phyloP scores from a whole-genome alignment of 2,329 filamentous ascomycete species.

The Aspergillus felis region DNA sequence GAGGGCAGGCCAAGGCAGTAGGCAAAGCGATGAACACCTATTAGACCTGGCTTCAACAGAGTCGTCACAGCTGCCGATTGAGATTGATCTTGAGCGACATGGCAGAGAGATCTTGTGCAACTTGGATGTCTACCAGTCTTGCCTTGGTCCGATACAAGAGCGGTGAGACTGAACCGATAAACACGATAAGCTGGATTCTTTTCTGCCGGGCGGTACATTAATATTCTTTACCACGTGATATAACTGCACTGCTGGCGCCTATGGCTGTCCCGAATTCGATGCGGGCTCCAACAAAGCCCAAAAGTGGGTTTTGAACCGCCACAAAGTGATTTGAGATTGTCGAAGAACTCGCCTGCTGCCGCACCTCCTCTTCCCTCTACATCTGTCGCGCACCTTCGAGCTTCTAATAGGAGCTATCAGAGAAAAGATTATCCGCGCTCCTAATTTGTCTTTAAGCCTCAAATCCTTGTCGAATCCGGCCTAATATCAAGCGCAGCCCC shows the following conservation, averaged over 20 bases:
- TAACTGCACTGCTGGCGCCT: slow-evolving; percentile 1
- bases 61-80: neutral
- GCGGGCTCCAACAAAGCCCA: slow-evolving; percentile 12
- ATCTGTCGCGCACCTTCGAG: slow-evolving; percentile 10
- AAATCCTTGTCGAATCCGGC: slow-evolving; percentile 5
- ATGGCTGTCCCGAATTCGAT: slow-evolving; percentile 10
- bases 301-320: slow-evolving; percentile 40
- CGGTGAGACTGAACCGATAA: neutral
- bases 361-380: slow-evolving; percentile 6
- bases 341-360: slow-evolving; percentile 14
- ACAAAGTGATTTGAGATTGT: slow-evolving; percentile 35
- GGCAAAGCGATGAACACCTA: neutral
- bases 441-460: neutral
- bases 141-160: too few species aligned
- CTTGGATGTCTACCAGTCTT: neutral
- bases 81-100: neutral
- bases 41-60: neutral
- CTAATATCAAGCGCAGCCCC: slow-evolving; percentile 36
- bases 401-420: slow-evolving; percentile 8
- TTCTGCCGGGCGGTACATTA: slow-evolving; percentile 10
- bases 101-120: neutral
- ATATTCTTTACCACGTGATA: slow-evolving; percentile 1
- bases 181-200: neutral
- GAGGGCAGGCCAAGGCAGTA: neutral
- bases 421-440: neutral